These are phyloP conservation scores for Colletotrichum noveboracense DNA, from an alignment of 2,329 filamentous ascomycete genomes.

Conservation along the genomic window DNA sequence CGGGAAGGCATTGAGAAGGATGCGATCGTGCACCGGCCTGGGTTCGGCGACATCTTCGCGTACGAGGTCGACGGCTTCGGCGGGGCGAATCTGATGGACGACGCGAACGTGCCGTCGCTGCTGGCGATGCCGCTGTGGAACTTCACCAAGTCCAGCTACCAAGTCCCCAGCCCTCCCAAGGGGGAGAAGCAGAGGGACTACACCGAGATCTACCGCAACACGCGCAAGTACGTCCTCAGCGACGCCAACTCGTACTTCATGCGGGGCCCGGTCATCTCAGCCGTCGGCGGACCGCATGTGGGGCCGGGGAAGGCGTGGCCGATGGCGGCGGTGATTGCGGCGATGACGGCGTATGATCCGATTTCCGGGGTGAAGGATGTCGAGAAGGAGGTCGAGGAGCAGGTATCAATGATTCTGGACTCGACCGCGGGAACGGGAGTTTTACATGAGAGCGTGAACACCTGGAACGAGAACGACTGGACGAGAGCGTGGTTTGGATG, in stretches of 20 bases:
- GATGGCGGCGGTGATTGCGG: conserved; percentile 59
- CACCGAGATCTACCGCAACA: conserved; percentile 77
- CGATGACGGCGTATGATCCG: conserved; percentile 48
- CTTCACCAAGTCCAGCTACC: conserved; percentile 40
- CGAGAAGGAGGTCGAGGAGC: conserved; percentile 38
- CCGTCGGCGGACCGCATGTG: conserved; percentile 73
- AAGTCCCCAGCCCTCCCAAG: not conserved
- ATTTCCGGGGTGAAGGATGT: conserved; percentile 26
- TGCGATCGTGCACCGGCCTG: conserved; percentile 61
- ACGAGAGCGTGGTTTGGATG: conserved; percentile 53
- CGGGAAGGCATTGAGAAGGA: conserved; percentile 71
- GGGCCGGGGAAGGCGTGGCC: conserved; percentile 65
- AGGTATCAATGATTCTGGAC: conserved; percentile 42
- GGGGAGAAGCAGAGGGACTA: conserved; percentile 45
- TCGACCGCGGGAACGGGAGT: conserved; percentile 48
- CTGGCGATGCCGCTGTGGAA: conserved; percentile 69
- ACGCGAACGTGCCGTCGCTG: conserved; percentile 73
- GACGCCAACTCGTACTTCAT: conserved; percentile 82
- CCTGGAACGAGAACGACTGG: conserved; percentile 43
- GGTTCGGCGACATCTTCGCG: conserved; percentile 73
- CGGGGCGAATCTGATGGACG: conserved; percentile 70
- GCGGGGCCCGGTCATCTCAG: conserved; percentile 68
- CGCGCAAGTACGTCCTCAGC: conserved; percentile 77
- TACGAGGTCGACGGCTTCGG: conserved; percentile 81
- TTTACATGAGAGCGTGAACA: conserved; percentile 53